Percentiles rank a stretch among this genome's conserved stretches.
Evolutionary conservation across 306 rosid genomes (phyloP).

Genomic region (Fragaria ananassa): DNA sequence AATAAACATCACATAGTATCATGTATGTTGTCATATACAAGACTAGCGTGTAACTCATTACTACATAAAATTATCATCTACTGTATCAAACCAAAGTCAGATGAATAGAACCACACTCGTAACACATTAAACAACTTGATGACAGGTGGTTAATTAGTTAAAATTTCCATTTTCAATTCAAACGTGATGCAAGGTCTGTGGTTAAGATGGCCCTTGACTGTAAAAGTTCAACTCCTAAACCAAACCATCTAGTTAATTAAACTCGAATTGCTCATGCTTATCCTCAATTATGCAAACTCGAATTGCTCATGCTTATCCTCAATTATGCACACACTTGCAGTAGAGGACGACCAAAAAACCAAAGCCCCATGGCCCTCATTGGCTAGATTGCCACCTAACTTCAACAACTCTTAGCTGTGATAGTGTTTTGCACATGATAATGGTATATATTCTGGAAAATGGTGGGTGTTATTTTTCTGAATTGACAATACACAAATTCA

Average conservation of each 20-base stretch:
- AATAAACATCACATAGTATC: background rate
- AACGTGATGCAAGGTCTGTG: background rate
- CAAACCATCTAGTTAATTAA: background rate
- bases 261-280: background rate
- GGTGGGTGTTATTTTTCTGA: slow-evolving; percentile 22
- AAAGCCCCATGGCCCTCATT: background rate
- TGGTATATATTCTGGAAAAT: background rate
- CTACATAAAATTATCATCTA: background rate
- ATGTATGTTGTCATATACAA: background rate
- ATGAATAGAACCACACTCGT: background rate
- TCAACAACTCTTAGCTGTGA: background rate
- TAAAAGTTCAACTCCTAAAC: background rate
- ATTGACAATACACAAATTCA: slow-evolving; percentile 22
- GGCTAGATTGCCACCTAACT: background rate
- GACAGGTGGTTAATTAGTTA: background rate
- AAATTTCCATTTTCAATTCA: background rate
- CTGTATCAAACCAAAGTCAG: background rate
- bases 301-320: background rate
- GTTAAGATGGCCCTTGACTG: background rate
- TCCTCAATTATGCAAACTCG: background rate
- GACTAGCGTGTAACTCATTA: background rate
- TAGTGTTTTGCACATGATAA: background rate
- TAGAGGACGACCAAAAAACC: background rate
- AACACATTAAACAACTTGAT: background rate
- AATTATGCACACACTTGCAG: background rate